Conservation (phyloP, 345 rosid genomes). For the Alliaria petiolata region DNA sequence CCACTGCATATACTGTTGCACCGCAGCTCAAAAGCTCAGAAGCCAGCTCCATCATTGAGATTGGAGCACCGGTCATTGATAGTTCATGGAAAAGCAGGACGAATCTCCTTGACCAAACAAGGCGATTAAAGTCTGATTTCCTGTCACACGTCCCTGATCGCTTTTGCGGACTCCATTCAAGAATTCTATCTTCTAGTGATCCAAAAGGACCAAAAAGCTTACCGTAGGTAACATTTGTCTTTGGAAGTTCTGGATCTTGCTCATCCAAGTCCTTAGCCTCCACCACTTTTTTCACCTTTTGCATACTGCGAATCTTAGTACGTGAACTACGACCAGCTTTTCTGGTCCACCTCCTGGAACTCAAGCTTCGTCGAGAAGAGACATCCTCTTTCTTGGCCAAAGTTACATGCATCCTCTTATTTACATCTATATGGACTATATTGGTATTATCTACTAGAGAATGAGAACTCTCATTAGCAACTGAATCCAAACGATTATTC, state of each 20-base stretch:
- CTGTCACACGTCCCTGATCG: conserved; percentile 94
- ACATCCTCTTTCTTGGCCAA: conserved; percentile 51
- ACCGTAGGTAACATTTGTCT: conserved; percentile 61
- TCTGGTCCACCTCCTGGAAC: conserved; percentile 49
- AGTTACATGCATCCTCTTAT: conserved; percentile 43
- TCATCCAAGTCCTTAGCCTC: conserved; percentile 41
- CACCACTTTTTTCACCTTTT: conserved; percentile 35
- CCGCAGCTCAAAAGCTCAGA: conserved; percentile 98
- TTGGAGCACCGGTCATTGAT: conserved; percentile 99
- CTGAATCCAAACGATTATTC: conserved; percentile 43
- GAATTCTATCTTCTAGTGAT: conserved; percentile 57
- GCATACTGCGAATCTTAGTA: conserved; percentile 41
- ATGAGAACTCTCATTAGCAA: conserved; percentile 45
- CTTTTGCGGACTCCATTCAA: conserved; percentile 91
- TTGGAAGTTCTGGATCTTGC: conserved; percentile 61
- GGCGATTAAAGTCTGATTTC: conserved; percentile 83
- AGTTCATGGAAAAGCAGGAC: conserved; percentile 88
- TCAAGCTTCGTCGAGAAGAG: conserved; percentile 32
- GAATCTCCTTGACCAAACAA: conserved; percentile 97
- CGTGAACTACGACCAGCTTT: conserved; percentile 42
- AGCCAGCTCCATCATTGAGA: conserved; percentile 96
- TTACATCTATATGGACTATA: conserved; percentile 34
- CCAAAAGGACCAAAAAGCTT: conserved; percentile 92
- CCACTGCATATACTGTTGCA: conserved; percentile 92
- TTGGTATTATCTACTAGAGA: conserved; percentile 40